phyloP scores from a whole-genome alignment of 2,329 filamentous ascomycete species.

The Clonostachys rhizophaga region DNA sequence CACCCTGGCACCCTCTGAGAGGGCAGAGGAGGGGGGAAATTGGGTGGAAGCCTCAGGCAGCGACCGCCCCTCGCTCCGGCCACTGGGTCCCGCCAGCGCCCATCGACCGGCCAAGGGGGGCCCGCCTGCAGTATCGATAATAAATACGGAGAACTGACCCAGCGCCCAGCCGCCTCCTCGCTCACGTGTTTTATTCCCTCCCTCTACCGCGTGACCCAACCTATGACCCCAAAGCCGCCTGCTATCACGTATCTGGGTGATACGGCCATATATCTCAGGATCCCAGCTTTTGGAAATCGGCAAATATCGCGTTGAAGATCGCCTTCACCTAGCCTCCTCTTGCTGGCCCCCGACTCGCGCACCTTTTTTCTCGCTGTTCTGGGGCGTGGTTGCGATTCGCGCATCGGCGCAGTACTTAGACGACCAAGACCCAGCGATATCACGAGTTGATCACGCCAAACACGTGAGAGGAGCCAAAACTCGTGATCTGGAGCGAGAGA shows the following conservation, averaged over 20 bases:
- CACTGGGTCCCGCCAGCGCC: too few species aligned
- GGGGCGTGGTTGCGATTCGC: too few species aligned
- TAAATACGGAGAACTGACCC: too few species aligned
- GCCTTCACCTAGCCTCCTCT: background rate
- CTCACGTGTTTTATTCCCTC: conserved; percentile 3
- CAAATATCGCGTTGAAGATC: background rate
- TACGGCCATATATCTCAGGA: too few species aligned
- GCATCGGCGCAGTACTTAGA: too few species aligned
- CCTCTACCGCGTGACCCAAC: conserved; percentile 1
- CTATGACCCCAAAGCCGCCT: background rate
- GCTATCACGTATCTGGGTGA: background rate
- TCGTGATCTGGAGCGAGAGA: conserved; percentile 32
- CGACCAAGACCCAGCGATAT: conserved; percentile 28
- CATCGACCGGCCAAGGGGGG: too few species aligned
- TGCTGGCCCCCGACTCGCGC: background rate
- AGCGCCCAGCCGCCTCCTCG: background rate
- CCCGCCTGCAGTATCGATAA: too few species aligned
- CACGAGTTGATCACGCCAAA: conserved; percentile 39
- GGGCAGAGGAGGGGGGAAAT: too few species aligned
- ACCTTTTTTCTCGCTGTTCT: background rate
- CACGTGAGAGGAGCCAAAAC: conserved; percentile 35
- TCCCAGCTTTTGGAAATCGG: background rate
- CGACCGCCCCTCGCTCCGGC: too few species aligned
- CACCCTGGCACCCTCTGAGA: too few species aligned
- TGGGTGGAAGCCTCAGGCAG: too few species aligned